Conservation (phyloP, 805 yeast genomes). For the Saturnispora galanensis region DNA sequence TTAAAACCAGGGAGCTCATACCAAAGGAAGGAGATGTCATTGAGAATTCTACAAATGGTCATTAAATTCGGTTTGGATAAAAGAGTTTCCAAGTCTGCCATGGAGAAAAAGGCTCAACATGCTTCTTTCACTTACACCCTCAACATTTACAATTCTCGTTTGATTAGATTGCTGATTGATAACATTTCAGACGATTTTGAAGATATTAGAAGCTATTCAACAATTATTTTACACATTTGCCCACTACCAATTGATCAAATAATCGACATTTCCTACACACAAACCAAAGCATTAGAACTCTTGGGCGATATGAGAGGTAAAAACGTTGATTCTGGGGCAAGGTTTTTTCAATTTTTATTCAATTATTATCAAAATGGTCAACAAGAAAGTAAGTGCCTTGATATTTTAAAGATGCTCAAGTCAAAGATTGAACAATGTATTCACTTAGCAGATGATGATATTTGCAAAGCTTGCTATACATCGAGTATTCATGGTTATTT, state of each 20-base stretch:
- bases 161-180: constrained; percentile 45
- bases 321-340: constrained; percentile 73
- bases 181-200: constrained; percentile 63
- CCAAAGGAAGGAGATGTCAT: constrained; percentile 40
- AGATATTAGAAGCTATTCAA: constrained; percentile 55
- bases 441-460: constrained; percentile 26
- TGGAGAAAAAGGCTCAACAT: constrained; percentile 30
- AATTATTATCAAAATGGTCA: constrained; percentile 23
- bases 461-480: constrained; percentile 35
- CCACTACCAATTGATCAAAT: constrained; percentile 26
- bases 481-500: constrained; percentile 63
- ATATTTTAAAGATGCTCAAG: constrained; percentile 27
- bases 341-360: constrained; percentile 45
- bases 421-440: constrained; percentile 27
- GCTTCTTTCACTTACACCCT: constrained; percentile 42
- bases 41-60: constrained; percentile 36
- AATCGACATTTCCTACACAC: constrained; percentile 16
- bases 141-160: constrained; percentile 29
- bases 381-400: constrained; percentile 13
- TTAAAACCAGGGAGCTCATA: constrained; percentile 50
- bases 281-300: constrained; percentile 20
- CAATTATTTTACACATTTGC: constrained; percentile 35
- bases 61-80: constrained; percentile 49
- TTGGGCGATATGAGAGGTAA: constrained; percentile 42
- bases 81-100: constrained; percentile 28